Conservation (phyloP, 257 asterid genomes). For the Solanum megistacrolobum region DNA sequence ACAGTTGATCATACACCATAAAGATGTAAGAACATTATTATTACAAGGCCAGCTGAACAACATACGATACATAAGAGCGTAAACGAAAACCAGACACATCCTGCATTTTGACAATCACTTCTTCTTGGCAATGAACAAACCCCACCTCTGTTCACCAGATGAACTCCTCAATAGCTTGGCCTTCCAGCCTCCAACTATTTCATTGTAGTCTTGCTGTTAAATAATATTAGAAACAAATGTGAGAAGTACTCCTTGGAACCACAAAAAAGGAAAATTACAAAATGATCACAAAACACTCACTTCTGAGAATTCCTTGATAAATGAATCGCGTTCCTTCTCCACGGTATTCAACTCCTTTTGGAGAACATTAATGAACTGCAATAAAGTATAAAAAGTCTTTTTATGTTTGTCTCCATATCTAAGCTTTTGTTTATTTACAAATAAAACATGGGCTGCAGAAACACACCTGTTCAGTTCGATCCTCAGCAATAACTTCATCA, state of each 20-base stretch:
- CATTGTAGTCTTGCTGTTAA: slow-evolving; percentile 42
- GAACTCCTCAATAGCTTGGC: slow-evolving; percentile 68
- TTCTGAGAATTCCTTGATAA: slow-evolving; percentile 70
- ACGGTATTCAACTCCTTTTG: slow-evolving; percentile 56
- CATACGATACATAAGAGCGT: not conserved
- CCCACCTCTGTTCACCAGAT: slow-evolving; percentile 97
- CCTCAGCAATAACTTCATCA: slow-evolving; percentile 74
- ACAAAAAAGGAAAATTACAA: not conserved
- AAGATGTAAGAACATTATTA: not conserved
- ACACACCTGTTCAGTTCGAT: slow-evolving; percentile 82
- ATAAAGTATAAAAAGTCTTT: not conserved
- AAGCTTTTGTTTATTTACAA: not conserved
- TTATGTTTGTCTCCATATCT: not conserved
- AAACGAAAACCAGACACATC: not conserved
- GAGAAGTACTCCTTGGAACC: not conserved
- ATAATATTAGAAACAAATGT: not conserved
- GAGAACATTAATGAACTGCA: slow-evolving; percentile 75
- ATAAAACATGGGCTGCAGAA: not conserved
- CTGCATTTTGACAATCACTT: not conserved
- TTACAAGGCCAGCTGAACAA: not conserved
- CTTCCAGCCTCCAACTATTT: slow-evolving; percentile 81
- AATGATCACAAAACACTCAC: slow-evolving; percentile 13
- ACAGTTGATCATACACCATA: not conserved
- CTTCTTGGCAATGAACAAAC: slow-evolving; percentile 78
- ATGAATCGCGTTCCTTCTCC: slow-evolving; percentile 71